Evolutionary conservation across 164 flowering plant genomes (phyloP), one percentile per base, ranked within the genome.

Genomic region (Liquidambar formosana): DNA sequence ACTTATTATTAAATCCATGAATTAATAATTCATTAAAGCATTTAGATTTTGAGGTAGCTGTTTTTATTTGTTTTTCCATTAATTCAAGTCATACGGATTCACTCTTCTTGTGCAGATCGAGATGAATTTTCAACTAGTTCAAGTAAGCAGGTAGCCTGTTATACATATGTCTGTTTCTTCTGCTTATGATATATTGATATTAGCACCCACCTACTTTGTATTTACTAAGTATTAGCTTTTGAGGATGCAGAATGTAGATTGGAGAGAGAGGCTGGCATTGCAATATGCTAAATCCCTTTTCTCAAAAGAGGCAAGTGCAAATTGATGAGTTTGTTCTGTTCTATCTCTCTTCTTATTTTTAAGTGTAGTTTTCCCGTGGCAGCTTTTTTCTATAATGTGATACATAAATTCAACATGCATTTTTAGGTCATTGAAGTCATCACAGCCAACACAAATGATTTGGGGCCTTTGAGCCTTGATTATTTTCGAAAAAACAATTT

Each of bases 381-480:
- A 52, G 54, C 16, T 10, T 60, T 49, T 56, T 46, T 27, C 45
- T 18, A 10, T 23, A 2, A 38, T 4, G 12, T 19, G 16, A 61
- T 9, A 21, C 18, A n/a, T 21, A 58, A 45, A 68, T 27, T 59
- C 27, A 16, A 18, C 22, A 11, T 22, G 60, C 14, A 65, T 59
- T 71, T 71, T 25, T 69, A 90, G 96, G 93, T 88, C 70, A 73
- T 90, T 73, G 96, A 91, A 66, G 79, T 80, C 65, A 84, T 96
- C 60, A 78, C 74, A 11, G 79, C 89, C 44, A 88, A 76, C 76
- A 81, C 87, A 59, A 76, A 82, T 71, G 93, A 91, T 70, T 67
- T 86, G 76, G 96, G 88, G 28, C 94, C 94, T 48, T 78, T 86
- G 66, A 91, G 91, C 78, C 85, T 95, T 82, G 96, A 93, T 83